phyloP scores from a whole-genome alignment of 129 eudicot genomes.

The Glebionis coronaria region DNA sequence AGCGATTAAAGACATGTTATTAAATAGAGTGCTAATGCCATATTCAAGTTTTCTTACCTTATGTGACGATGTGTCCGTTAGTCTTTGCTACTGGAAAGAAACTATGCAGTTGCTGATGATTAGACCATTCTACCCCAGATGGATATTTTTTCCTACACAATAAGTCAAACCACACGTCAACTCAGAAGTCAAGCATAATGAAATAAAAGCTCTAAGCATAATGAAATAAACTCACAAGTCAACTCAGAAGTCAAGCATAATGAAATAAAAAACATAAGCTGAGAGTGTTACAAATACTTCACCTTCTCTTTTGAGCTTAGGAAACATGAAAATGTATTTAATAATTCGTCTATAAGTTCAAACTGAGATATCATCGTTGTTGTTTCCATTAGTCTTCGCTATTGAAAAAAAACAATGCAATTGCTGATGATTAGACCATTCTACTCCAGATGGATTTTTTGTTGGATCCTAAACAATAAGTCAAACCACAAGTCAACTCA shows the following conservation, averaged over 20 bases:
- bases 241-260: no score
- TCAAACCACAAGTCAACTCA: not conserved
- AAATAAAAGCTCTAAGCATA: not conserved
- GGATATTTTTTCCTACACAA: slow-evolving; percentile 35
- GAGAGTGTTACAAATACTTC: no score
- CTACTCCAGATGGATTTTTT: slow-evolving; percentile 23
- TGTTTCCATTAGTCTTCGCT: slow-evolving; percentile 30
- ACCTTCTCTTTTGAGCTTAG: no score
- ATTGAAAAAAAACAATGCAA: slow-evolving; percentile 58
- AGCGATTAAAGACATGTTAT: no score
- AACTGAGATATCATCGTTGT: slow-evolving; percentile 47
- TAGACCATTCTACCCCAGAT: slow-evolving; percentile 31
- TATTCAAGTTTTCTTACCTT: no score
- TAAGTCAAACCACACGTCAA: slow-evolving; percentile 14
- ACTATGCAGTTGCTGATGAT: slow-evolving; percentile 42
- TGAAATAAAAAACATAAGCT: slow-evolving; percentile 21
- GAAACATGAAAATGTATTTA: not conserved
- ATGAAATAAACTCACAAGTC: no score
- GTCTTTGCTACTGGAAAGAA: slow-evolving; percentile 53
- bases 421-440: slow-evolving; percentile 36
- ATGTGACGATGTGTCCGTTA: slow-evolving; percentile 26
- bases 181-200: not conserved
- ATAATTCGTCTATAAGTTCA: slow-evolving; percentile 47
- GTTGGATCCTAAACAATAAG: slow-evolving; percentile 39
- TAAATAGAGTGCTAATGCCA: no score